Base-by-base conservation (phyloP, 108 stramenopile genomes). In the Pseudonitzschia multiseries region DNA sequence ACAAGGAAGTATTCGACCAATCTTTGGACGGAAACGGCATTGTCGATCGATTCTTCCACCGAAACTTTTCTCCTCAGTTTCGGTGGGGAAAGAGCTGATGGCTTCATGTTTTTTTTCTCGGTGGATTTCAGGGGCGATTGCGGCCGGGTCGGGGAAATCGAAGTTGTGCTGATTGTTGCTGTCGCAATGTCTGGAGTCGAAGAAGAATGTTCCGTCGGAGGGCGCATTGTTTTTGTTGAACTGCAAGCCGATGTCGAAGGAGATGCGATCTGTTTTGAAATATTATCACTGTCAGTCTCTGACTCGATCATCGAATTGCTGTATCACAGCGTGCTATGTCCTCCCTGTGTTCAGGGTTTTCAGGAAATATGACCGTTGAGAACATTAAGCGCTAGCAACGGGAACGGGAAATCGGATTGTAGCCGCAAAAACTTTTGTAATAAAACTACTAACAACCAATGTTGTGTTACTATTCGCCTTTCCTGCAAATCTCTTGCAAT, bases 1-100 rank as follows among this genome's bases (percentile, higher is more conserved):
- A 93, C 85, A 29, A 92, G 76, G 75, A 95, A 95, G 68, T 95
- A 95, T 69, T 95, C 94, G 27, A 95, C 92, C 27, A 95, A 81
- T 43, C 94, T 81, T 52, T 83, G 86, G 18, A 76, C 56, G 13
- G 80, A 52, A 10, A 80, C 71, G 14, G 60, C 57, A 65, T 74
- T 60, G 27, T 74, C 69, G 31, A 82, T 33, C 3, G 71, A 64
- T 60, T 79, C 77, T 32, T 73, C 66, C 15, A 76, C 68, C 14
- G 82, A 66, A 61, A 73, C 72, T 40, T 74, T 82, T 67, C 81
- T 59, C 57, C 76, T 64, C 65, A 73, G 46, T 65, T 73, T 79
- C 21, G 65, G 20, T 43, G 72, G 63, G 17, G 43, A n/a, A 62
- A 33, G 61, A 40, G 8, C 40, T 31, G 26, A 15, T 26, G 26